Conservation (phyloP, 352 stramenopile species). For the Phytophthora meadii region DNA sequence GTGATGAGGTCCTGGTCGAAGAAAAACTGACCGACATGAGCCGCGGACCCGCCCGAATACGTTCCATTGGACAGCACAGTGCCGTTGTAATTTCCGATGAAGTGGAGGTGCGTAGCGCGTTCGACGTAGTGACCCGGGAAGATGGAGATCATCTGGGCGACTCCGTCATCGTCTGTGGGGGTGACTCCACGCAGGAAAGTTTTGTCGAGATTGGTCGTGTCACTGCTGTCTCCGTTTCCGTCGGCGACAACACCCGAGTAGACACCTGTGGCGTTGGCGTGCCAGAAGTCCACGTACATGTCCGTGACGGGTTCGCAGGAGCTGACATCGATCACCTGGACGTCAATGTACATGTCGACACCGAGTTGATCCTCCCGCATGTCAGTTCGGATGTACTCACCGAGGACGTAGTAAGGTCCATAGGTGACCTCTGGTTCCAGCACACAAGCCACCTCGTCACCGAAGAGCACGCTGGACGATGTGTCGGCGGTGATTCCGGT, state of each 20-base stretch:
- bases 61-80: slow-evolving; percentile 26
- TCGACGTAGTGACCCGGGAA: slow-evolving; percentile 36
- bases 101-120: slow-evolving; percentile 38
- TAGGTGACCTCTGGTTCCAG: slow-evolving; percentile 38
- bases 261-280: slow-evolving; percentile 38
- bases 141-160: slow-evolving; percentile 29
- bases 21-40: slow-evolving; percentile 38
- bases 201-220: slow-evolving; percentile 35
- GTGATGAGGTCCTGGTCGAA: slow-evolving; percentile 42
- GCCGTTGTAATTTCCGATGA: slow-evolving; percentile 33
- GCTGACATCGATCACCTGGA: slow-evolving; percentile 38
- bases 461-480: slow-evolving; percentile 26
- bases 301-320: slow-evolving; percentile 30
- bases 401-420: slow-evolving; percentile 36
- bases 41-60: slow-evolving; percentile 18
- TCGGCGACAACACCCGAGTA: slow-evolving; percentile 34
- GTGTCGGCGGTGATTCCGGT: slow-evolving; percentile 23
- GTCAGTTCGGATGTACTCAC: slow-evolving; percentile 33
- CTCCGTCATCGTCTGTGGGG: slow-evolving; percentile 28
- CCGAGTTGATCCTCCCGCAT: slow-evolving; percentile 31
- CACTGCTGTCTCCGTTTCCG: slow-evolving; percentile 37
- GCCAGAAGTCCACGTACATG: slow-evolving; percentile 41
- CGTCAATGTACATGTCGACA: slow-evolving; percentile 32
- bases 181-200: slow-evolving; percentile 33
- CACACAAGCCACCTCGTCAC: slow-evolving; percentile 19